Conservation (phyloP, 2,329 filamentous ascomycete genomes). For the Trichoderma sp. region DNA sequence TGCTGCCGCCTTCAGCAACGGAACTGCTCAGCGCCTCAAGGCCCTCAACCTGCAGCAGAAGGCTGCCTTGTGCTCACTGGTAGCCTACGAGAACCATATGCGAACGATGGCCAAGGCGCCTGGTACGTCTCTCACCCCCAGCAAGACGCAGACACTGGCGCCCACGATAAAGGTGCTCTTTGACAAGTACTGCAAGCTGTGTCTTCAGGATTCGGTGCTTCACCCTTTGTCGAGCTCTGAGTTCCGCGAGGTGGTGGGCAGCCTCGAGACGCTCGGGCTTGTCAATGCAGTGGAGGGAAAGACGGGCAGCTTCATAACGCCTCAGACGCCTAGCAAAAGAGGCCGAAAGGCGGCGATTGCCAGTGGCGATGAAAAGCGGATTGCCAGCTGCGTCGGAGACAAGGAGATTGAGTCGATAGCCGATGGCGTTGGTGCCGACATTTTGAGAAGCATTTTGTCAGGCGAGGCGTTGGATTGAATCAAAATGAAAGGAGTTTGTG, state of each 20-base stretch:
- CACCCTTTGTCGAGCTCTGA: conserved; percentile 88
- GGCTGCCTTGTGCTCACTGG: conserved; percentile 82
- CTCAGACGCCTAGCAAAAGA: conserved; percentile 69
- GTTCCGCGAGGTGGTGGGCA: conserved; percentile 88
- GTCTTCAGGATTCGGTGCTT: conserved; percentile 81
- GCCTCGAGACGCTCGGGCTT: conserved; percentile 82
- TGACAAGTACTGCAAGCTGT: conserved; percentile 77
- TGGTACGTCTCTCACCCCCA: conserved; percentile 50
- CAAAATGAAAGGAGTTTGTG: background rate
- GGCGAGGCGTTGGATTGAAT: conserved; percentile 55
- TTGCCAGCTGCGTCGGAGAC: conserved; percentile 76
- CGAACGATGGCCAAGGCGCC: conserved; percentile 46
- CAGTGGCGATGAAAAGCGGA: conserved; percentile 67
- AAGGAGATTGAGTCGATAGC: conserved; percentile 73
- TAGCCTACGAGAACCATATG: conserved; percentile 78
- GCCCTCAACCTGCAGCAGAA: conserved; percentile 94
- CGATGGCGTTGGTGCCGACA: conserved; percentile 58
- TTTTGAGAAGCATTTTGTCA: conserved; percentile 59
- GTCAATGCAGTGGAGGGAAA: conserved; percentile 68
- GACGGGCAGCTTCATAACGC: conserved; percentile 61
- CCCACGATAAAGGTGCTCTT: conserved; percentile 83
- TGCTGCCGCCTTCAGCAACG: conserved; percentile 84
- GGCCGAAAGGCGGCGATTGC: conserved; percentile 54
- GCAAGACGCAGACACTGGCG: conserved; percentile 58
- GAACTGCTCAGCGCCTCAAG: conserved; percentile 77